phyloP scores from a whole-genome alignment of 2,329 filamentous ascomycete genomes.

The Aspergillus calidoustus region DNA sequence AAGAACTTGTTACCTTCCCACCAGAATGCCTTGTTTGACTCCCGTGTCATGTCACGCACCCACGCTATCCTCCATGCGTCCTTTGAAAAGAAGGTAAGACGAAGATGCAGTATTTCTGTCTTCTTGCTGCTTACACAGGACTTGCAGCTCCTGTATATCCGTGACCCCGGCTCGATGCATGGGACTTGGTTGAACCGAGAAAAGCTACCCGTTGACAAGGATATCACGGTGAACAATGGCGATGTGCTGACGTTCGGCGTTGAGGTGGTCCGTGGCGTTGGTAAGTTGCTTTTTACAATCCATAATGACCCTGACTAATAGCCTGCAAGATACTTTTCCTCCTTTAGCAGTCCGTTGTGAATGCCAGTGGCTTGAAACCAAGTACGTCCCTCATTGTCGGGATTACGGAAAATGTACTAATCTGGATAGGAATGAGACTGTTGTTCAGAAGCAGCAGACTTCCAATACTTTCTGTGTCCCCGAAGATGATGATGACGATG shows the following conservation, averaged over 20 bases:
- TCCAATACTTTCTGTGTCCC: conserved; percentile 48
- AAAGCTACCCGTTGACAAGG: conserved; percentile 44
- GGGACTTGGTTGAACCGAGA: conserved; percentile 61
- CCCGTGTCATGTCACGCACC: conserved; percentile 52
- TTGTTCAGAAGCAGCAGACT: conserved; percentile 17
- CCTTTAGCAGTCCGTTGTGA: conserved; percentile 39
- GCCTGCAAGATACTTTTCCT: conserved; percentile 33
- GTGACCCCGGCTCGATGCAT: conserved; percentile 65
- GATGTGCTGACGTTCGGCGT: conserved; percentile 52
- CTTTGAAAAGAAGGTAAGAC: conserved; percentile 33
- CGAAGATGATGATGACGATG: conserved; percentile 43
- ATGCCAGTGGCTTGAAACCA: conserved; percentile 34
- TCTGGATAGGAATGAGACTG: conserved; percentile 15
- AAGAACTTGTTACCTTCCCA: conserved; percentile 41
- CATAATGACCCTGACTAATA: neutral
- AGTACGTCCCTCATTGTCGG: conserved; percentile 19
- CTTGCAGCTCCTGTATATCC: conserved; percentile 51
- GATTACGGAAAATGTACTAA: conserved; percentile 15
- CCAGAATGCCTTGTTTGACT: conserved; percentile 53
- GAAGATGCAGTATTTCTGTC: neutral
- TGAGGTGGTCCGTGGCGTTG: conserved; percentile 54
- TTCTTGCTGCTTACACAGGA: neutral
- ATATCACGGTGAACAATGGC: conserved; percentile 44
- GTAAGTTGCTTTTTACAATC: conserved; percentile 30
- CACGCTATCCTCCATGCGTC: conserved; percentile 46